A percentile compares a stretch with the other conserved stretches of the same genome.
phyloP scores from a whole-genome alignment of 805 yeast genomes.

The Lipomyces orientalis region DNA sequence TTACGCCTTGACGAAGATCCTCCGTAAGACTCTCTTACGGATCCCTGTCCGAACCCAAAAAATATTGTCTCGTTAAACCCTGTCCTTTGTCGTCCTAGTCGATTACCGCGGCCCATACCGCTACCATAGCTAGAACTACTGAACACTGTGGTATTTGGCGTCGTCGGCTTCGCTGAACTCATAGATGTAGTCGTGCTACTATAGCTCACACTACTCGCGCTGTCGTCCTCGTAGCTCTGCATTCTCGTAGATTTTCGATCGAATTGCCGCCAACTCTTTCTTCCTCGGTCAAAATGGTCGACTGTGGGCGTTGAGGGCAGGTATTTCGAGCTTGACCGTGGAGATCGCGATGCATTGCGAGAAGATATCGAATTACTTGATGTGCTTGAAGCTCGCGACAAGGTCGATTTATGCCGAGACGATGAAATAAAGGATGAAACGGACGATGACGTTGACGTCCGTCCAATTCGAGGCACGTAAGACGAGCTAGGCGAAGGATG shows the following conservation, averaged over 20 bases:
- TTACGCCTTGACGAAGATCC: background rate
- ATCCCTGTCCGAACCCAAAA: background rate
- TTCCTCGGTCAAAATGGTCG: conserved; percentile 13
- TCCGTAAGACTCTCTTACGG: background rate
- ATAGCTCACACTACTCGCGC: conserved; percentile 4
- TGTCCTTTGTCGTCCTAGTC: background rate
- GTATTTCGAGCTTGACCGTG: conserved; percentile 20
- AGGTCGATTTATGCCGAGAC: conserved; percentile 11
- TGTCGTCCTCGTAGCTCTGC: conserved; percentile 7
- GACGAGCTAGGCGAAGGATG: conserved; percentile 26
- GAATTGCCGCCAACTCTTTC: background rate
- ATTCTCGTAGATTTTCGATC: background rate
- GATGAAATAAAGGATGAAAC: conserved; percentile 33
- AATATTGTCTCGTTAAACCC: background rate
- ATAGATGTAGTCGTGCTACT: conserved; percentile 6
- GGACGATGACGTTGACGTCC: conserved; percentile 37
- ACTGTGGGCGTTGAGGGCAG: conserved; percentile 23
- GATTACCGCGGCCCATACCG: background rate
- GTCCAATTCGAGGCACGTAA: conserved; percentile 23
- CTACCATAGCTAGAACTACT: background rate
- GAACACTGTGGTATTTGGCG: background rate
- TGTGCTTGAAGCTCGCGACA: conserved; percentile 36
- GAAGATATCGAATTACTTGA: conserved; percentile 34
- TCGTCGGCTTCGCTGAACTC: background rate
- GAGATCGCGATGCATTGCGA: conserved; percentile 28